Evolutionary conservation across 1,284 basidiomycete species (phyloP).

Genomic region (Laetiporus sulphureus): DNA sequence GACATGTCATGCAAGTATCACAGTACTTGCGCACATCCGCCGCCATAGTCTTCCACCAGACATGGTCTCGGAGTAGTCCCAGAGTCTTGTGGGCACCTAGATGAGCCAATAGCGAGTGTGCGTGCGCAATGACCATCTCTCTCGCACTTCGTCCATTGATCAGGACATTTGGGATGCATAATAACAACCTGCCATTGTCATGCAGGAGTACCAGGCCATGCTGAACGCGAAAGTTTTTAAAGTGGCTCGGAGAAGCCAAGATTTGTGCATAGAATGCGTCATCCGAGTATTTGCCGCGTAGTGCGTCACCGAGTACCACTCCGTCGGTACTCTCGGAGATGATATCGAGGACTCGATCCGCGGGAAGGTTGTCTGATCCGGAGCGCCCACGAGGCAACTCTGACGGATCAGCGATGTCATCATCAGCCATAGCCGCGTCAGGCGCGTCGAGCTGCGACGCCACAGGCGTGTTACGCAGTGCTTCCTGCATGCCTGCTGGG

Average conservation of each 20-base stretch:
- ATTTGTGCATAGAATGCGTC: neutral
- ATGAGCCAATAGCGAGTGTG: slow-evolving; percentile 23
- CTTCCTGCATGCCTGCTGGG: too few relatives aligned
- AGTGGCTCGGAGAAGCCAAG: neutral
- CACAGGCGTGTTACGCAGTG: too few relatives aligned
- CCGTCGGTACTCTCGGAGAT: neutral
- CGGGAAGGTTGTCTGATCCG: too few relatives aligned
- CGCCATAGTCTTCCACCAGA: slow-evolving; percentile 24
- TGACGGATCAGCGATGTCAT: too few relatives aligned
- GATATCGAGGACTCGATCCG: neutral
- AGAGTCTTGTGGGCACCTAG: slow-evolving; percentile 20
- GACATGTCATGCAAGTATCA: slow-evolving; percentile 19
- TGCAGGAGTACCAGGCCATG: neutral
- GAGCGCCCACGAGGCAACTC: too few relatives aligned
- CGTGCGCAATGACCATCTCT: slow-evolving; percentile 21
- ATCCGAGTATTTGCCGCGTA: neutral
- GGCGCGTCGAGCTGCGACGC: too few relatives aligned
- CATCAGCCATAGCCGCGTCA: too few relatives aligned
- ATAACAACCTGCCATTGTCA: neutral
- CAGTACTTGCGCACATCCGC: slow-evolving; percentile 18
- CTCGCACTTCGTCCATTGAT: slow-evolving; percentile 11
- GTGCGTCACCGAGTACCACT: neutral
- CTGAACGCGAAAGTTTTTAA: slow-evolving; percentile 10
- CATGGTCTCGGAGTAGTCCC: slow-evolving; percentile 17
- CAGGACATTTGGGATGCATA: slow-evolving; percentile 20